Evolutionary conservation across 805 yeast genomes (phyloP), one percentile per base, ranked within the genome.

Genomic region (Yarrowia deformans): DNA sequence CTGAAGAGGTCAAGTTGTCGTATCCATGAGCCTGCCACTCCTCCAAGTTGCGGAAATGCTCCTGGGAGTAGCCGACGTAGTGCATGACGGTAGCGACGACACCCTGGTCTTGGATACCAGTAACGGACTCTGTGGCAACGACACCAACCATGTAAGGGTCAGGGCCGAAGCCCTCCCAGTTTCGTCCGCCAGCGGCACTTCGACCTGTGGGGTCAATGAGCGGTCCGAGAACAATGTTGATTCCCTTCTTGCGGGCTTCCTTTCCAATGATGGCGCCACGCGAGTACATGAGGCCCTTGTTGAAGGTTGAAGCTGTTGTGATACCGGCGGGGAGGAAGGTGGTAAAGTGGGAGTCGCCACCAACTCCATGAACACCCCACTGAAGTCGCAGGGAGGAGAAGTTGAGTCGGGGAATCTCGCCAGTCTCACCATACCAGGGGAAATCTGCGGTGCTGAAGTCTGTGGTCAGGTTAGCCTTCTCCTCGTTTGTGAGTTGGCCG

Each of bases 141-240:
- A 82, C 79, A 29, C 90, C 90, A 72, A 84, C 85, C 67, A 87
- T 77, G 70, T 85, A 86, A 3, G 90, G 89, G 74, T 87, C 90
- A 10, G 87, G 78, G 7, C 88, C 87, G 76, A 86, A 86, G 43
- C 87, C 82, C 77, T 87, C 90, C 88, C 89, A 86, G 76, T 84
- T 85, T 72, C 90, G 79, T 8, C 90, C 90, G 19, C 88, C 90
- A 50, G 83, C 84, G 5, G 89, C 90, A 73, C 86, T 84, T 45
- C 81, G 79, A 0, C 90, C 90, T 52, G 87, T 80, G 12, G 90
- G 90, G 0, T 89, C 90, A 49, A 85, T 79, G 3, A 81, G 79
- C 1, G 90, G 90, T 0, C 88, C 90, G 34, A 87, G 78, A 16
- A 84, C 80, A 42, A 85, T 79, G 74, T 86, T 83, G 18, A 84